phyloP scores from a whole-genome alignment of 345 rosid species.

The Mercurialis annua region DNA sequence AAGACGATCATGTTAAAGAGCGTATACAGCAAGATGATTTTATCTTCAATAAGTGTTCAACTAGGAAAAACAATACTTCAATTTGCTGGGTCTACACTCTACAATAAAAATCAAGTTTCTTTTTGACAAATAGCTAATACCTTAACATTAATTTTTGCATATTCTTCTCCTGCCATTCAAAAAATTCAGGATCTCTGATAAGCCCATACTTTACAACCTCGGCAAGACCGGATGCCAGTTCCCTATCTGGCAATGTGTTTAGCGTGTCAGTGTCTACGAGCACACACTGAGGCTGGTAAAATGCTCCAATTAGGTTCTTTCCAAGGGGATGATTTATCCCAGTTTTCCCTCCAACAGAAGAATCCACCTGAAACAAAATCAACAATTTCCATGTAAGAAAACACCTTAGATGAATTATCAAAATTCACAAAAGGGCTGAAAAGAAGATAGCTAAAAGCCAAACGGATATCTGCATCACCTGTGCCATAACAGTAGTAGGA shows the following conservation, averaged over 20 bases:
- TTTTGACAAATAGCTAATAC: constrained; percentile 30
- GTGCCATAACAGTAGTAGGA: constrained; percentile 98
- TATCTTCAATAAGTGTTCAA: not conserved
- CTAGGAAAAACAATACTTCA: not conserved
- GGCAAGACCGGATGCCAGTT: constrained; percentile 89
- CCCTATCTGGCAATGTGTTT: constrained; percentile 81
- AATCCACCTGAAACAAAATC: constrained; percentile 66
- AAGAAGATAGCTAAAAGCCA: not conserved
- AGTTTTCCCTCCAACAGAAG: constrained; percentile 98
- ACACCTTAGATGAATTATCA: not conserved
- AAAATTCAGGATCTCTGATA: constrained; percentile 87
- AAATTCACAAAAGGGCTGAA: not conserved
- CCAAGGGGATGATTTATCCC: constrained; percentile 93
- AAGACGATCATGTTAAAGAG: not conserved
- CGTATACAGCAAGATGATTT: not conserved
- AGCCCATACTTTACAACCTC: constrained; percentile 98
- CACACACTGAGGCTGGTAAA: constrained; percentile 98
- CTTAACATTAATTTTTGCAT: constrained; percentile 70
- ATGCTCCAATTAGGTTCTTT: constrained; percentile 96
- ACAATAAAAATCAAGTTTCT: constrained; percentile 11
- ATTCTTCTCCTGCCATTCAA: constrained; percentile 95
- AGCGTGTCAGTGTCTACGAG: constrained; percentile 84
- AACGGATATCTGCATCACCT: constrained; percentile 34
- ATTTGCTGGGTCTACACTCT: not conserved
- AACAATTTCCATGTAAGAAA: not conserved